Percentiles rank a stretch among this genome's conserved stretches.
Evolutionary conservation across 2,329 filamentous ascomycete genomes (phyloP).

Genomic region (Biscogniauxia sp.): DNA sequence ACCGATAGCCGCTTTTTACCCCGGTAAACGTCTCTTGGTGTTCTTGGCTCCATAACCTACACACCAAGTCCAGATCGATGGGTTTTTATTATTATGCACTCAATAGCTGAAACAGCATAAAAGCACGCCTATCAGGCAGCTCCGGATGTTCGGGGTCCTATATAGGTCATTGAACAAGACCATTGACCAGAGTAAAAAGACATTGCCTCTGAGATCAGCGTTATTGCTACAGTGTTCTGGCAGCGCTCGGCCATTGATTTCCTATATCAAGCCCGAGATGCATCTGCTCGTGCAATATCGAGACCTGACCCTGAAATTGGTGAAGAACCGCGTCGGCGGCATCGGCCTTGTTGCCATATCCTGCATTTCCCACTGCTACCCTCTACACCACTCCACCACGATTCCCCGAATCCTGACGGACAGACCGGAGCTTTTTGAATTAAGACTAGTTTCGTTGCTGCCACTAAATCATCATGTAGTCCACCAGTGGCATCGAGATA

Average conservation of each 20-base stretch:
- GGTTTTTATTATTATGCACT: background rate
- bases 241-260: background rate
- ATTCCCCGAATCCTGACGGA: background rate
- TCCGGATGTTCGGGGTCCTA: background rate
- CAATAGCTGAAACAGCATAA: background rate
- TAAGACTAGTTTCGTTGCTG: background rate
- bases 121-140: background rate
- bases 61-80: background rate
- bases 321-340: background rate
- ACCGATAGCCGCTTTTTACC: slow-evolving; percentile 1
- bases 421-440: background rate
- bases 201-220: background rate
- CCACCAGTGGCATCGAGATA: background rate
- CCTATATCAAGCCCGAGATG: background rate
- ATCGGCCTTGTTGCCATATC: background rate
- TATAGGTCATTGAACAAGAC: background rate
- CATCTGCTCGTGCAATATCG: background rate
- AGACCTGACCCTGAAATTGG: background rate
- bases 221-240: background rate
- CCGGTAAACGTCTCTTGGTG: background rate
- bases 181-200: background rate
- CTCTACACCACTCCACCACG: background rate
- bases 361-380: background rate
- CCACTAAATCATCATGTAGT: background rate
- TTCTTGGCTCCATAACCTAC: background rate